Conservation (phyloP, 176 grass and related monocot genomes). For the maize (Zea mays) region Zm-B73-REFERENCE-NAM-5.0 NC_050096.1:17855001-17855500, state of each 20-base stretch:
- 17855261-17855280: conserved; percentile 21
- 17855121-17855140: not conserved
- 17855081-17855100: not conserved
- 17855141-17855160: not conserved
- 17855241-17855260: not conserved
- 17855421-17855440: conserved; percentile 61
- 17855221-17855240: conserved; percentile 1
- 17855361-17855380: conserved; percentile 93
- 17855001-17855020: too few species aligned
- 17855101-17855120: not conserved
- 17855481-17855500: conserved; percentile 11
- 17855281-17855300: conserved; percentile 32
- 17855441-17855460: conserved; percentile 69
- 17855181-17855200: conserved; percentile 9
- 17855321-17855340: conserved; percentile 84
- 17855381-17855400: conserved; percentile 75
- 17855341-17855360: conserved; percentile 92
- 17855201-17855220: not conserved
- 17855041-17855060: not conserved
- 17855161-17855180: not conserved
- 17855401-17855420: conserved; percentile 82
- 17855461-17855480: conserved; percentile 15
- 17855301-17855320: conserved; percentile 65
- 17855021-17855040: not conserved
- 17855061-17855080: conserved; percentile 25